phyloP scores from a whole-genome alignment of 345 rosid species.

The Noccaea caerulescens region DNA sequence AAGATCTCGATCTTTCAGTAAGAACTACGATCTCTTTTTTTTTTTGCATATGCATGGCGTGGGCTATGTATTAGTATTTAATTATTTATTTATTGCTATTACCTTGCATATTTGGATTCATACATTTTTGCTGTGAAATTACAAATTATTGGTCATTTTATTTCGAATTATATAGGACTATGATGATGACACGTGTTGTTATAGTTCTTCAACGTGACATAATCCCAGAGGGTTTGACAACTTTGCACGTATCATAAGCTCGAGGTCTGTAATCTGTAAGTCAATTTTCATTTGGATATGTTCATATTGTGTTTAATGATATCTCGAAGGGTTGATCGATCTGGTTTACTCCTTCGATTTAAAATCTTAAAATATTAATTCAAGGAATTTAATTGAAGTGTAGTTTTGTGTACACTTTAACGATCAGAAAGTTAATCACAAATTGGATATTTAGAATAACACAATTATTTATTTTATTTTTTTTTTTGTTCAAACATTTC shows the following conservation, averaged over 20 bases:
- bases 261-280: background rate
- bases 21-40: background rate
- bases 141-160: constrained; percentile 16
- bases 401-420: background rate
- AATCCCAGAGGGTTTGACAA: constrained; percentile 11
- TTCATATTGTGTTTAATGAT: constrained; percentile 11
- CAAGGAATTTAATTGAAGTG: background rate
- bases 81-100: no score
- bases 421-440: no score
- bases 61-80: background rate
- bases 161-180: constrained; percentile 9
- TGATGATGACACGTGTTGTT: constrained; percentile 13
- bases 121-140: background rate
- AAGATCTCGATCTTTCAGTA: constrained; percentile 19
- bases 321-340: constrained; percentile 2
- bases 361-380: background rate
- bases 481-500: no score
- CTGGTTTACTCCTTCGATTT: background rate
- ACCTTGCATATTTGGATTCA: background rate
- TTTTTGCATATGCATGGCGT: background rate
- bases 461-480: no score
- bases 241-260: constrained; percentile 11
- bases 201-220: constrained; percentile 15
- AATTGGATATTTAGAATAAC: no score
- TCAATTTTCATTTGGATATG: constrained; percentile 25